Base-by-base conservation (phyloP, 2,329 filamentous ascomycete genomes). In the Aspergillus sp. region DNA sequence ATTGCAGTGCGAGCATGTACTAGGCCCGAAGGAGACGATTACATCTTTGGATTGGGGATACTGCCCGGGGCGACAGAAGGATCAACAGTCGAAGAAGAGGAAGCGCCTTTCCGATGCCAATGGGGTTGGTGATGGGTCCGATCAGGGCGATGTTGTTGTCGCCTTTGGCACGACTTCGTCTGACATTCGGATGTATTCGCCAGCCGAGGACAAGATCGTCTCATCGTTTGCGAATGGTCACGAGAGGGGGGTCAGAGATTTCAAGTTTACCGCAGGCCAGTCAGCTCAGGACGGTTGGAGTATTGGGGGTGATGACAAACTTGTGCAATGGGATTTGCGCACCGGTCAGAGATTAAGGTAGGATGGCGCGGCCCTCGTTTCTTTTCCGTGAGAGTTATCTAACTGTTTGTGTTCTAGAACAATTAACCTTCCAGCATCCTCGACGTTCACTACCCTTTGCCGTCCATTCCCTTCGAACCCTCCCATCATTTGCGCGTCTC, bases 31-130 rank as follows among this genome's bases (percentile, higher is more conserved):
- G 52, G 67, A 73, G 48, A 64, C 61, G 4, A 65, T 76, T 47
- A 75, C 72, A 5, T 76, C 72, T 12, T 59, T 77, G 42, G 72
- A 75, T 42, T 77, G 74, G 74, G 74, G 74, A 19, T 73, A 69
- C 48, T 67, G 69, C 56, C 57, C 60, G 51, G 57, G 60, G 48
- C 48, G 57, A 35, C 52, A 59, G 51, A 62, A 57, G 50, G 67
- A 65, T 41, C 62, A 67, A 41, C 63, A 65, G 50, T 61, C 63
- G 40, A 74, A 73, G 61, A 77, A 76, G 65, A 68, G 73, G 54
- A 76, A 76, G 65, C 67, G 73, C 46, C 63, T 61, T 44, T 69
- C 68, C 28, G 62, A 63, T 46, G 60, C 65, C 47, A 73, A 72
- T 60, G 70, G 67, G 12, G 47, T 46, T 34, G 50, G 42, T n/a